phyloP scores from a whole-genome alignment of 495 filamentous ascomycete species.

The Beverwykella pulmonaria region DNA sequence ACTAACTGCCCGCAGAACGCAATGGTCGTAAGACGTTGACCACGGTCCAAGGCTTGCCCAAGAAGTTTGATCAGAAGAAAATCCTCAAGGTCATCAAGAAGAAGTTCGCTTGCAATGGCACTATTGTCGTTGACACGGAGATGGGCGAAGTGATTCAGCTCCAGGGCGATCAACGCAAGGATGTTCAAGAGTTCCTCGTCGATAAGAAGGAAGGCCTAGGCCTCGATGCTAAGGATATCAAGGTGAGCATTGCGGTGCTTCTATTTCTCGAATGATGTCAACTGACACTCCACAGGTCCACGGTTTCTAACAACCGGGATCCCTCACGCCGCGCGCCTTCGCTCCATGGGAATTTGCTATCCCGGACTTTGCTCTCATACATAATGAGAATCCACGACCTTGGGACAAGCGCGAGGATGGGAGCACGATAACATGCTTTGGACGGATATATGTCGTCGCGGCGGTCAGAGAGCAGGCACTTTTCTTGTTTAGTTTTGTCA shows the following conservation, averaged over 20 bases:
- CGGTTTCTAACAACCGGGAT: constrained; percentile 64
- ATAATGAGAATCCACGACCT: constrained; percentile 2
- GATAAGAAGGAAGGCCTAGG: constrained; percentile 91
- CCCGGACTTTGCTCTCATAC: background rate
- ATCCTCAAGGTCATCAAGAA: constrained; percentile 99
- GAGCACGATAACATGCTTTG: constrained; percentile 27
- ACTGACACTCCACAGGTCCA: constrained; percentile 57
- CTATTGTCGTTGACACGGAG: constrained; percentile 93
- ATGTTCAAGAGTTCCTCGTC: constrained; percentile 95
- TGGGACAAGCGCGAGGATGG: constrained; percentile 6
- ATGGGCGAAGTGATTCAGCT: constrained; percentile 99
- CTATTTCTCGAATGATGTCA: background rate
- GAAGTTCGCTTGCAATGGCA: constrained; percentile 99
- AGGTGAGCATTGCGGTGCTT: constrained; percentile 56
- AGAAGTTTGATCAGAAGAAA: constrained; percentile 99
- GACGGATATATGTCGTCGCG: background rate
- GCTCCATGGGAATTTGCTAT: constrained; percentile 8
- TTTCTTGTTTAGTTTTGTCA: constrained; percentile 12
- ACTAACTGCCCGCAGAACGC: constrained; percentile 67
- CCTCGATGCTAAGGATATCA: constrained; percentile 95
- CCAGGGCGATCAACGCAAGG: constrained; percentile 97
- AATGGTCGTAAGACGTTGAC: constrained; percentile 99
- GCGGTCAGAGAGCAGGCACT: constrained; percentile 7
- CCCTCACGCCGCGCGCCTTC: constrained; percentile 36
- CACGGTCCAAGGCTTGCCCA: constrained; percentile 95